These are phyloP conservation scores for Phytophthora litchii DNA, from an alignment of 352 stramenopile species.

Conservation along the genomic window DNA sequence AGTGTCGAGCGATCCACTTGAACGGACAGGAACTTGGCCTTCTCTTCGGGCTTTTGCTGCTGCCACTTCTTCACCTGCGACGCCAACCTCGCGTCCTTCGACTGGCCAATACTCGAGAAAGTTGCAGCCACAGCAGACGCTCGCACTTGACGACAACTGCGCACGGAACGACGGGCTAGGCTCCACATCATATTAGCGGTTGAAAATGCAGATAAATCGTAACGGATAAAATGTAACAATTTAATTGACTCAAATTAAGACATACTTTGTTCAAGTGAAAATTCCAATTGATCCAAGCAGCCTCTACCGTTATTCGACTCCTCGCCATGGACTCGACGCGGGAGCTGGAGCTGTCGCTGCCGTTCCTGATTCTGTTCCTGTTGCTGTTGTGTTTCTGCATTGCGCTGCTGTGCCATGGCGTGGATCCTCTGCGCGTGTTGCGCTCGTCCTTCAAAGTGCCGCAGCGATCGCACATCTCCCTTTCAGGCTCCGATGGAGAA, in stretches of 20 bases:
- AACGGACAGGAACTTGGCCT: slow-evolving; percentile 64
- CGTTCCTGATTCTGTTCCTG: slow-evolving; percentile 45
- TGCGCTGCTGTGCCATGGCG: slow-evolving; percentile 55
- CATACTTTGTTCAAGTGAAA: slow-evolving; percentile 1
- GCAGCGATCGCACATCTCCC: slow-evolving; percentile 21
- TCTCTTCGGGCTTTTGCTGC: slow-evolving; percentile 48
- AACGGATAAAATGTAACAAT: too few species aligned
- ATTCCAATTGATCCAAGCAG: not conserved
- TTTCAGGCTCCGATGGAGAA: slow-evolving; percentile 51
- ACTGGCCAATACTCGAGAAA: slow-evolving; percentile 13
- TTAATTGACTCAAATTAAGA: too few species aligned
- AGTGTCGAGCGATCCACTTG: slow-evolving; percentile 78
- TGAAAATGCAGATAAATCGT: not conserved
- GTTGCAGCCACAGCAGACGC: slow-evolving; percentile 2
- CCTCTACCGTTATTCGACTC: slow-evolving; percentile 13
- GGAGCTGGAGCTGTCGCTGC: slow-evolving; percentile 49
- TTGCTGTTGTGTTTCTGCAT: slow-evolving; percentile 55
- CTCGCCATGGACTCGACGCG: slow-evolving; percentile 18
- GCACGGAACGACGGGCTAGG: slow-evolving; percentile 22
- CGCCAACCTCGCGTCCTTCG: slow-evolving; percentile 20
- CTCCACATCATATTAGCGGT: slow-evolving; percentile 26
- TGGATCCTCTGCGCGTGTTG: slow-evolving; percentile 67
- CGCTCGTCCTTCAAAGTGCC: slow-evolving; percentile 67
- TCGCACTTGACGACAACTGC: not conserved
- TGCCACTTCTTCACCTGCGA: slow-evolving; percentile 70